These are phyloP conservation scores for Lolium rigidum DNA, from an alignment of 176 grass and related monocot species.

Conservation along the genomic window DNA sequence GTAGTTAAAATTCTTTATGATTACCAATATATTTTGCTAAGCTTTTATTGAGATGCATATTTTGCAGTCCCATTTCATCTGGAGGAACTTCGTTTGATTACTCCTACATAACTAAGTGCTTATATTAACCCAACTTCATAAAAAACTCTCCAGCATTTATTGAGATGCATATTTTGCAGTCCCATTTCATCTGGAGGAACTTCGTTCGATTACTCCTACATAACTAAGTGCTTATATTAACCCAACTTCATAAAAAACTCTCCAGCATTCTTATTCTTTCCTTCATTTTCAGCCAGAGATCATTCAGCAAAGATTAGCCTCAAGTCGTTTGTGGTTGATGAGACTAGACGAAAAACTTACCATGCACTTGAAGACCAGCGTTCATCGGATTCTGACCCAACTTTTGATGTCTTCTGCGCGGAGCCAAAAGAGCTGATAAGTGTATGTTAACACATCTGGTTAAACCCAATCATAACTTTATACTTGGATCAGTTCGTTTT, in stretches of 20 bases:
- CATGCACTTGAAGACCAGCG: slow-evolving; percentile 56
- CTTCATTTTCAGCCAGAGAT: slow-evolving; percentile 58
- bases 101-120: slow-evolving; percentile 6
- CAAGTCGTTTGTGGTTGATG: slow-evolving; percentile 78
- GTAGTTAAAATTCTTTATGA: background rate
- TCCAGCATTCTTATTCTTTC: slow-evolving; percentile 33
- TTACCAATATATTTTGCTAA: slow-evolving; percentile 20
- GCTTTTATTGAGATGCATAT: slow-evolving; percentile 1
- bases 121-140: slow-evolving; percentile 19
- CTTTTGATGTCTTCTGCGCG: slow-evolving; percentile 60
- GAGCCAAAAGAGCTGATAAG: slow-evolving; percentile 69
- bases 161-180: background rate
- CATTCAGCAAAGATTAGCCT: slow-evolving; percentile 56
- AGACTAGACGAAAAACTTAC: slow-evolving; percentile 89
- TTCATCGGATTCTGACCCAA: slow-evolving; percentile 52
- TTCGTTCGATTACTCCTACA: slow-evolving; percentile 30
- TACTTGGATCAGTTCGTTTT: slow-evolving; percentile 24
- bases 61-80: slow-evolving; percentile 7
- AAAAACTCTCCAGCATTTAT: background rate
- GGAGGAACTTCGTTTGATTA: slow-evolving; percentile 31
- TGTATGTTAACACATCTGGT: slow-evolving; percentile 61
- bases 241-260: slow-evolving; percentile 21
- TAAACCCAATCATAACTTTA: slow-evolving; percentile 35
- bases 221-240: slow-evolving; percentile 1
- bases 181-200: slow-evolving; percentile 17